Evolutionary conservation across 371 early-diverging fungal species (phyloP), one percentile per base, ranked within the genome.

Genomic region (Lichtheimia hyalospora): DNA sequence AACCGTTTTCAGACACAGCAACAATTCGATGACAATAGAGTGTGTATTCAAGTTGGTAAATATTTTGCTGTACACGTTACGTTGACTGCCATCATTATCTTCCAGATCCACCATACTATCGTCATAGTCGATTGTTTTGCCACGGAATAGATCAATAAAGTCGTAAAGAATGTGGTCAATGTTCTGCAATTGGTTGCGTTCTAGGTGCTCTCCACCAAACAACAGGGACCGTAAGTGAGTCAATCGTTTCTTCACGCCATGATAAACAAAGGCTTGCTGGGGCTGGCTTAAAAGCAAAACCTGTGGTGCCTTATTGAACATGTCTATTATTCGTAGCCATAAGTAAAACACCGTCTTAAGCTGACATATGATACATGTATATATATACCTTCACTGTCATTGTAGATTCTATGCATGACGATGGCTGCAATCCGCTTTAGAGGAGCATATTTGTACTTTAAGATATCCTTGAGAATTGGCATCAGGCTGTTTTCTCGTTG

Each of bases 321-420:
- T 40, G 63, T 70, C 70, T 69, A 49, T 16, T 39, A 21, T 49
- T 27, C 8, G n/a, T n/a, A 12, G 5, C 13, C 55, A 27, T 27
- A 52, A 52, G 10, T 24, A 51, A 24, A 51, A 21, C 14, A 2
- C 25, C 20, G 4, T 2, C 34, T 34, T 8, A 34, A 0, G 34
- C 34, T 34, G n/a, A 2, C 46, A 46, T 46, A 2, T 16, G 10
- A 34, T 51, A 24, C n/a, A n/a, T n/a, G n/a, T 50, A 51, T 40
- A 5, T 39, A 20, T 34, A 8, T 67, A 74, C 75, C 75, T 67
- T 81, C 78, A 48, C 72, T 62, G 21, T 79, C 78, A 40, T 66
- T 69, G 58, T 77, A 75, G 20, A 82, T 67, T 1, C 81, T 63
- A 60, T 84, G 82, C 66, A 84, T 75, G 2, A 84, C 65, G n/a